Base-by-base conservation (phyloP, 441 rosid genomes). In the Metrosideros polymorpha region DNA sequence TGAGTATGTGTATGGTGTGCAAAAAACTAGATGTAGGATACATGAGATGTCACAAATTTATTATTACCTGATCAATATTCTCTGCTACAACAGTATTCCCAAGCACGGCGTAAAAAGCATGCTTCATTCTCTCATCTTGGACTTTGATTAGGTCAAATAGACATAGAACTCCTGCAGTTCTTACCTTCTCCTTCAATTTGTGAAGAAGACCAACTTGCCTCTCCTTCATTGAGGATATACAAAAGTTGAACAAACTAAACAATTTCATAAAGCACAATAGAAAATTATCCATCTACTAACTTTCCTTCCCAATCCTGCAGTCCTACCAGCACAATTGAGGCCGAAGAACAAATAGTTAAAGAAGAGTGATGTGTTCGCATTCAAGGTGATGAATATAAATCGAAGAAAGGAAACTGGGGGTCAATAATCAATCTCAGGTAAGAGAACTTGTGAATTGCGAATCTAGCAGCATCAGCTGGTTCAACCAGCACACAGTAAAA, bases 81-180 rank as follows among this genome's bases (percentile, higher is more conserved):
- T 94, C 94, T 25, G 94, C 96, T 85, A 98, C 98, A 85, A 95
- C 90, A 87, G 99, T 96, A 91, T 96, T 95, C 82, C 96, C 93
- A 90, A 95, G 84, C 85, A 95, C 94, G 54, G 99, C 98, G 92
- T 90, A 97, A 89, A 97, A 97, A 83, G 99, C 99, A 90, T 95
- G 98, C 89, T 92, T 97, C 96, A 95, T 92, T 88, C 97, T 93
- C 88, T 96, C 99, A 92, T 97, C 98, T 87, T 91, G 90, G 90
- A 96, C 98, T 90, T 93, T 93, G 84, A 97, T 92, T 82, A 96
- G 91, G 91, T 97, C 99, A 94, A 95, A 95, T 86, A 96, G 99
- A 82, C 98, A 97, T 42, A 96, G 96, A 88, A 94, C 97, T 32
- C 96, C 97, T 24, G 98, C 98, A 83, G 96, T 93, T 92, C 89